Evolutionary conservation across 805 yeast species (phyloP), one percentile per base, ranked within the genome.

Genomic region (Pichia nanzhaoensis): DNA sequence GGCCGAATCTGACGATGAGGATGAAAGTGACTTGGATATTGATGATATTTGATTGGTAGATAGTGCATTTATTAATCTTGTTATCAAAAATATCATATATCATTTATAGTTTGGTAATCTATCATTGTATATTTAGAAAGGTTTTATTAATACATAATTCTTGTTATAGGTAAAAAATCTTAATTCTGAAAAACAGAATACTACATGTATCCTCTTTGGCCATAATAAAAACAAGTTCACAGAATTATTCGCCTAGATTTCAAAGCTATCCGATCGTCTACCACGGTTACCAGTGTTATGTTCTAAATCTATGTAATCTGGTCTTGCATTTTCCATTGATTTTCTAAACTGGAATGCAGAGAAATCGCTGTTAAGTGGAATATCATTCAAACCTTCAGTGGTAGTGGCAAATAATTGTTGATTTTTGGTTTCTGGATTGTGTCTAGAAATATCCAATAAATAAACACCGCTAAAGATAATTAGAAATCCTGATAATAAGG

Each of bases 391-490:
- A 47, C 74, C 84, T 58, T 74, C 82, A 67, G 70, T 75, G 45
- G 67, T 54, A 17, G 61, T 50, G 17, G 70, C 64, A 54, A 71
- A 71, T 40, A 71, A 62, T 39, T 66, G 65, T 46, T 70, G 74
- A 34, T 37, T 37, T 22, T 70, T 74, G 4, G 54, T 49, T 37
- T 76, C 77, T 45, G 75, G 76, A 49, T 70, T 75, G 60, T 79
- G 77, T 58, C 95, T 75, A 2, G 93, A 77, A 37, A 88, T 77
- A 64, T 88, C 88, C 56, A 88, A 73, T 47, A 88, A 69, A 58
- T 82, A 88, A 20, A 88, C 96, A 36, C 96, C 96, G 44, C 85
- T 75, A 66, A 88, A 89, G 48, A 89, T 88, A 60, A 86, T 84
- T 48, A 87, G 70, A 63, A 88, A 88, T 17, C 96, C 96, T 57